These are phyloP conservation scores for Bruguiera gymnorhiza DNA, from an alignment of 345 rosid genomes.

Conservation along the genomic window DNA sequence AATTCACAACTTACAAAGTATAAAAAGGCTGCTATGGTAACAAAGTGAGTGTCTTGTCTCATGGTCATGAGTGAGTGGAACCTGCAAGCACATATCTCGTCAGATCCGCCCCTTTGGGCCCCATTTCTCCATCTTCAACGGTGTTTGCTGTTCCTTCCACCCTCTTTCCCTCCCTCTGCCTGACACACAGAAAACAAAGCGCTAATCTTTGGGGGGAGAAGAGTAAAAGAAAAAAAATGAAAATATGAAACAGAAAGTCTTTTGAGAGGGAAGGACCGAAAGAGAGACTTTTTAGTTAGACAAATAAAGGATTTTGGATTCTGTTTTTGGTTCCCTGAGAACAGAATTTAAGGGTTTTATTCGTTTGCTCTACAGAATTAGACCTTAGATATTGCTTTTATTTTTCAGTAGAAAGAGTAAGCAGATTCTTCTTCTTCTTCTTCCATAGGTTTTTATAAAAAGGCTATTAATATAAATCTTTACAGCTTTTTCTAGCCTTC, in stretches of 20 bases:
- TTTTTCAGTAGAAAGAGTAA: conserved; percentile 24
- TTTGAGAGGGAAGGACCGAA: not conserved
- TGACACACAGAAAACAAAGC: conserved; percentile 10
- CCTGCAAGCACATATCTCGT: conserved; percentile 48
- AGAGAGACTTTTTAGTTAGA: conserved; percentile 15
- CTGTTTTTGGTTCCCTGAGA: conserved; percentile 9
- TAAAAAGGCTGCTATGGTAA: not conserved
- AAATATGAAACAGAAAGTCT: not conserved
- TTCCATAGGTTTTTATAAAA: conserved; percentile 13
- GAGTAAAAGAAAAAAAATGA: not conserved
- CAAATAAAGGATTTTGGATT: conserved; percentile 5
- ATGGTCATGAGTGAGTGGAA: conserved; percentile 28
- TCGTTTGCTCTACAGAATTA: not conserved
- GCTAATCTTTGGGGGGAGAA: not conserved
- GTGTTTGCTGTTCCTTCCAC: conserved; percentile 17
- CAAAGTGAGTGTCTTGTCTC: conserved; percentile 7
- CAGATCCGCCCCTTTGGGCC: conserved; percentile 49
- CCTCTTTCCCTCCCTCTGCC: conserved; percentile 6
- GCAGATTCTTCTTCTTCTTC: conserved; percentile 20
- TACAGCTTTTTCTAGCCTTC: conserved; percentile 27
- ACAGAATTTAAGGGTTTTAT: conserved; percentile 1
- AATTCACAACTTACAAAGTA: conserved; percentile 9
- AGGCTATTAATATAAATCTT: conserved; percentile 6
- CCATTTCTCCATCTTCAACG: conserved; percentile 21
- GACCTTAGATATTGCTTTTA: not conserved